phyloP scores from a whole-genome alignment of 2,329 filamentous ascomycete species.

The Hymenoscyphus fraxineus region DNA sequence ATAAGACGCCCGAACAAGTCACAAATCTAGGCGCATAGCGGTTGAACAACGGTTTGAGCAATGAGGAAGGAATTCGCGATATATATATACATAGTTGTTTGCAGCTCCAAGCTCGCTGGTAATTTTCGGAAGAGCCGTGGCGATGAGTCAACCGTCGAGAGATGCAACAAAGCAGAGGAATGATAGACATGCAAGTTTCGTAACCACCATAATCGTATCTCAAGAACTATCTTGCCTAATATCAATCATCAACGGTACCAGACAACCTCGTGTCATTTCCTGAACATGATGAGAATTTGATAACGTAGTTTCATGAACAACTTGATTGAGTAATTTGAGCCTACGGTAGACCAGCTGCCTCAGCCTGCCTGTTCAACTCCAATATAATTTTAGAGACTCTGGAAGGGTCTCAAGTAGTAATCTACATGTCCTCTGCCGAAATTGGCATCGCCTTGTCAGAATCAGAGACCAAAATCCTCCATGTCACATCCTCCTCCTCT shows the following conservation, averaged over 20 bases:
- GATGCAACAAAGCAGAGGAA: neutral
- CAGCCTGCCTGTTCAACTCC: no score
- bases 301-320: no score
- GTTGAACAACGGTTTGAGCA: constrained; percentile 6
- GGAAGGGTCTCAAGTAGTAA: neutral
- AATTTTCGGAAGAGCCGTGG: neutral
- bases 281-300: no score
- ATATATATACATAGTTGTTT: constrained; percentile 9
- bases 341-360: no score
- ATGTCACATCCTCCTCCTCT: constrained; percentile 3
- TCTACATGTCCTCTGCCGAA: constrained; percentile 12
- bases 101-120: constrained; percentile 3
- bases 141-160: neutral
- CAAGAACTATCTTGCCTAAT: no score
- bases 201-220: no score
- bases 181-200: neutral
- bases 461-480: constrained; percentile 11
- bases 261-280: no score
- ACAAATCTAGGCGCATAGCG: constrained; percentile 4
- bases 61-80: constrained; percentile 12
- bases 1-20: constrained; percentile 1
- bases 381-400: neutral
- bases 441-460: constrained; percentile 15
- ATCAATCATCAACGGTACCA: no score
- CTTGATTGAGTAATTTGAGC: no score